A percentile compares a stretch with the other conserved stretches of the same genome.
phyloP scores from a whole-genome alignment of 805 yeast species.

The Ogataea philodendri region DNA sequence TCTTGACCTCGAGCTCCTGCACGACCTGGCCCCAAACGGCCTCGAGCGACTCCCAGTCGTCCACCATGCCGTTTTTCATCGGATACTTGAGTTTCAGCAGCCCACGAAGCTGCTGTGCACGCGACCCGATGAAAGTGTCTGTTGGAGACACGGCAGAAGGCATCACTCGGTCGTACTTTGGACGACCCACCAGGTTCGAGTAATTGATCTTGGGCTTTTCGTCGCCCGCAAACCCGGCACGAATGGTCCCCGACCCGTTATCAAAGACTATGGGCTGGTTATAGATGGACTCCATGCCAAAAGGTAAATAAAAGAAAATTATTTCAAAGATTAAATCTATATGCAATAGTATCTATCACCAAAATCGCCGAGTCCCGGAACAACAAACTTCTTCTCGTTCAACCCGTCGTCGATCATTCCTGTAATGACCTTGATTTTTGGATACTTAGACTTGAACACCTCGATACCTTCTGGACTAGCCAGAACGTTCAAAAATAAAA shows the following conservation, averaged over 20 bases:
- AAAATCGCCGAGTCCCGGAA: slow-evolving; percentile 96
- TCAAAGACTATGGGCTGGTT: slow-evolving; percentile 79
- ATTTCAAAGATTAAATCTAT: slow-evolving; percentile 28
- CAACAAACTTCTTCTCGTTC: slow-evolving; percentile 80
- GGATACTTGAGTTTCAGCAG: slow-evolving; percentile 72
- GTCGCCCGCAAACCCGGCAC: slow-evolving; percentile 93
- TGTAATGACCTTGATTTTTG: slow-evolving; percentile 83
- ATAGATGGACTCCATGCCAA: slow-evolving; percentile 32
- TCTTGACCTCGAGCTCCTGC: slow-evolving; percentile 42
- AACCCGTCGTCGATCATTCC: slow-evolving; percentile 89
- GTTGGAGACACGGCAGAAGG: slow-evolving; percentile 60
- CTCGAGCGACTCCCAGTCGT: slow-evolving; percentile 87
- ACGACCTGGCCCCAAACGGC: slow-evolving; percentile 71
- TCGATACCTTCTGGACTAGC: slow-evolving; percentile 94
- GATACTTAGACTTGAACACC: slow-evolving; percentile 74
- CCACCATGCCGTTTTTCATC: slow-evolving; percentile 72
- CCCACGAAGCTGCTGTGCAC: slow-evolving; percentile 77
- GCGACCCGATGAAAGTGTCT: slow-evolving; percentile 70
- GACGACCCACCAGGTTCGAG: slow-evolving; percentile 70
- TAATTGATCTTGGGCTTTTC: slow-evolving; percentile 69
- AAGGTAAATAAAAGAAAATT: slow-evolving; percentile 5
- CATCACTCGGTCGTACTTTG: slow-evolving; percentile 75
- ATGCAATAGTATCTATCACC: slow-evolving; percentile 97
- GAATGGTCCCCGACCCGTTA: slow-evolving; percentile 80
- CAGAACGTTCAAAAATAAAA: slow-evolving; percentile 84